These are phyloP conservation scores for Fagus sylvatica DNA, from an alignment of 306 rosid species.

Conservation along the genomic window DNA sequence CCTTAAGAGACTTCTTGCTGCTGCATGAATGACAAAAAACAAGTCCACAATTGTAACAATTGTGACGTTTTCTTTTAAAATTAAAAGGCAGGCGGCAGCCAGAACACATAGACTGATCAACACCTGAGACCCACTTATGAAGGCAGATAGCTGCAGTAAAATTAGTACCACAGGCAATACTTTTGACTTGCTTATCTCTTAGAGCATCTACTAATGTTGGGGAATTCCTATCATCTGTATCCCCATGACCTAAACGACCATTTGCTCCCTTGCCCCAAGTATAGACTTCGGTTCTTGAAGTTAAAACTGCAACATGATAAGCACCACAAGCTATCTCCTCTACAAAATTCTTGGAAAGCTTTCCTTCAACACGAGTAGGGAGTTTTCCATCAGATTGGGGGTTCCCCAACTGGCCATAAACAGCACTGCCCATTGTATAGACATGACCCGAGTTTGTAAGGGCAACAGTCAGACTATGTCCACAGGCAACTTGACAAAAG, in stretches of 20 bases:
- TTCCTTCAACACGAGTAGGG: slow-evolving; percentile 82
- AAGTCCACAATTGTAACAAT: slow-evolving; percentile 96
- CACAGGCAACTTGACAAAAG: slow-evolving; percentile 92
- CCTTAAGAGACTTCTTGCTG: slow-evolving; percentile 92
- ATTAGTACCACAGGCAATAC: slow-evolving; percentile 93
- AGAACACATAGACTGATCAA: slow-evolving; percentile 98
- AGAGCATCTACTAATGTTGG: slow-evolving; percentile 90
- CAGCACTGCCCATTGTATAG: slow-evolving; percentile 96
- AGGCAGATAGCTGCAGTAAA: slow-evolving; percentile 95
- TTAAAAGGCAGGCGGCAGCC: slow-evolving; percentile 95
- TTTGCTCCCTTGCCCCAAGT: slow-evolving; percentile 99
- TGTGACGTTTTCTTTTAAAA: slow-evolving; percentile 97
- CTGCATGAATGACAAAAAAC: slow-evolving; percentile 98
- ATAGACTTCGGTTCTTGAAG: slow-evolving; percentile 93
- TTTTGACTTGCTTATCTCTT: slow-evolving; percentile 92
- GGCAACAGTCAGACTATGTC: slow-evolving; percentile 92
- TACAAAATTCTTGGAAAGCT: slow-evolving; percentile 78
- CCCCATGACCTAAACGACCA: slow-evolving; percentile 99
- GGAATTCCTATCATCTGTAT: slow-evolving; percentile 72
- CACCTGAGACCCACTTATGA: slow-evolving; percentile 99
- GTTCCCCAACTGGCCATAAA: slow-evolving; percentile 93
- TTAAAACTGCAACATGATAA: slow-evolving; percentile 92
- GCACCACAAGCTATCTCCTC: slow-evolving; percentile 99
- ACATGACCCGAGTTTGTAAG: slow-evolving; percentile 88
- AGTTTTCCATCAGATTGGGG: slow-evolving; percentile 90